These are phyloP conservation scores for Xylaria intraflava DNA, from an alignment of 495 filamentous ascomycete species.

Conservation along the genomic window DNA sequence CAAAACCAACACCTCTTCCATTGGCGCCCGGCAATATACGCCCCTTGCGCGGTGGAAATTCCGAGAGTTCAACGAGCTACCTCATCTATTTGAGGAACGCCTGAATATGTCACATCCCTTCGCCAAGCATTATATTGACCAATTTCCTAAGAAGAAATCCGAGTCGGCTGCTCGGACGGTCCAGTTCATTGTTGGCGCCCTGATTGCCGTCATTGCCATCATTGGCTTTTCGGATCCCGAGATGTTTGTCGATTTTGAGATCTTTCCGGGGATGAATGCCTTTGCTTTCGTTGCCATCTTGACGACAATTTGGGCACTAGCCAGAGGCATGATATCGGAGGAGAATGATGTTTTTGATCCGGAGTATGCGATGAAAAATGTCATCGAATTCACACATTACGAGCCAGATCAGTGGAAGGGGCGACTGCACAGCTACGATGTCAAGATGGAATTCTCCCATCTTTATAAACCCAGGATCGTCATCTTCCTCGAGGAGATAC, in stretches of 20 bases:
- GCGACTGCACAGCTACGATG: slow-evolving; percentile 80
- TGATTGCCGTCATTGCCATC: slow-evolving; percentile 74
- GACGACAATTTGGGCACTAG: slow-evolving; percentile 66
- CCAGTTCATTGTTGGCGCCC: slow-evolving; percentile 77
- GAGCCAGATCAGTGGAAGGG: slow-evolving; percentile 81
- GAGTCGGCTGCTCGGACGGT: slow-evolving; percentile 75
- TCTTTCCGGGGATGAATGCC: slow-evolving; percentile 53
- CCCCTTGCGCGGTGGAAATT: slow-evolving; percentile 97
- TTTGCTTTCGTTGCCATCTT: slow-evolving; percentile 36
- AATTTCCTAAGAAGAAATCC: slow-evolving; percentile 93
- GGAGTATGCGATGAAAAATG: slow-evolving; percentile 75
- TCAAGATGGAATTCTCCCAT: slow-evolving; percentile 73
- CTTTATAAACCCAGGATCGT: slow-evolving; percentile 84
- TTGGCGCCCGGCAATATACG: slow-evolving; percentile 78
- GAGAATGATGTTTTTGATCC: slow-evolving; percentile 89
- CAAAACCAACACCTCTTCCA: slow-evolving; percentile 78
- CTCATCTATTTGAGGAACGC: slow-evolving; percentile 82
- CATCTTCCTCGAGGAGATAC: slow-evolving; percentile 85
- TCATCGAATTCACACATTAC: slow-evolving; percentile 89
- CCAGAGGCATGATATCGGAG: slow-evolving; percentile 72
- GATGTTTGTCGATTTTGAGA: slow-evolving; percentile 83
- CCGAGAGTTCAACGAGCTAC: slow-evolving; percentile 94
- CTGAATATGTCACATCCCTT: slow-evolving; percentile 93
- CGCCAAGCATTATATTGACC: slow-evolving; percentile 85
- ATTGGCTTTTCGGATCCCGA: slow-evolving; percentile 82